These are phyloP conservation scores for Candida gorgasii DNA, from an alignment of 805 yeast species.

Conservation along the genomic window DNA sequence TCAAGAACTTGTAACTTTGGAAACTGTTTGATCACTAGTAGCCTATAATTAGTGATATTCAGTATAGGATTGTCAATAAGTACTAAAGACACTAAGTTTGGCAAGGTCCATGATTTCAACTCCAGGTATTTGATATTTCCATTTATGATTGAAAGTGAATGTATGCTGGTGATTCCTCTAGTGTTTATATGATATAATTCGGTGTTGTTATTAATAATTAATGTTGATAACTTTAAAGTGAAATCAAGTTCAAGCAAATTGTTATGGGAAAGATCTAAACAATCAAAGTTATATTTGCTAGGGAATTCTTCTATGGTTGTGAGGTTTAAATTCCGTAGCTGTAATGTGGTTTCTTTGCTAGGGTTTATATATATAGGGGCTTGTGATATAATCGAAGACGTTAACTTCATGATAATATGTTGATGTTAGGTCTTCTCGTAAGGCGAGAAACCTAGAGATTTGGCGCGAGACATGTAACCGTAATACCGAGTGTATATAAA, in stretches of 20 bases:
- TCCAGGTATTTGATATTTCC: constrained; percentile 13
- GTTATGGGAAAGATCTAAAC: constrained; percentile 76
- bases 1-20: constrained; percentile 71
- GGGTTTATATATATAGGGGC: constrained; percentile 38
- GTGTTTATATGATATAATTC: constrained; percentile 16
- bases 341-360: constrained; percentile 34
- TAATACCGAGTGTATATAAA: too few relatives aligned
- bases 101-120: constrained; percentile 26
- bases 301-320: constrained; percentile 38
- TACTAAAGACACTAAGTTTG: constrained; percentile 42
- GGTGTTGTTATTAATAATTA: constrained; percentile 65
- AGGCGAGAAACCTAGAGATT: too few relatives aligned
- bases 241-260: constrained; percentile 56
- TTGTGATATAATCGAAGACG: constrained; percentile 28
- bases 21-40: constrained; percentile 56
- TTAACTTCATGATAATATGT: constrained; percentile 40
- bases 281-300: constrained; percentile 36
- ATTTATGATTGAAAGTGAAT: constrained; percentile 8
- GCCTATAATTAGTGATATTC: constrained; percentile 53
- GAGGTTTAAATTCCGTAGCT: constrained; percentile 33
- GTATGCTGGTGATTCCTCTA: constrained; percentile 6
- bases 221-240: constrained; percentile 44
- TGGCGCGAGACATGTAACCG: too few relatives aligned
- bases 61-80: constrained; percentile 62
- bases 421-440: too few relatives aligned